Evolutionary conservation across 2,329 filamentous ascomycete species (phyloP).

Genomic region (Lojkania enalia): DNA sequence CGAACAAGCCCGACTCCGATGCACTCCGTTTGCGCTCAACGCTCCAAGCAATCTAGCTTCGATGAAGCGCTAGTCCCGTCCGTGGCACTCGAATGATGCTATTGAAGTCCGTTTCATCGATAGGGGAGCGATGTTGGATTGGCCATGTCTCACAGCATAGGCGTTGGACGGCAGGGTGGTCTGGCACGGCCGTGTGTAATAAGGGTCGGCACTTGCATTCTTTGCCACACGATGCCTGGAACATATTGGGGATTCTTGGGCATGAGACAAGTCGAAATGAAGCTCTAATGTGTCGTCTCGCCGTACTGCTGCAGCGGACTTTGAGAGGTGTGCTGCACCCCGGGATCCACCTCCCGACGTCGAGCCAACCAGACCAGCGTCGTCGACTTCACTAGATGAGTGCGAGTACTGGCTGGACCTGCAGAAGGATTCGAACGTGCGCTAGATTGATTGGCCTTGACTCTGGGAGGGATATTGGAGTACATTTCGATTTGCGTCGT

Average conservation of each 20-base stretch:
- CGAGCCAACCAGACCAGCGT: neutral
- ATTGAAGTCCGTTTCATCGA: slow-evolving; percentile 18
- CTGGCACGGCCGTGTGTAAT: slow-evolving; percentile 11
- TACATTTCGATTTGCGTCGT: neutral
- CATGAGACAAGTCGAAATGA: neutral
- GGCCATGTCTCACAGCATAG: slow-evolving; percentile 32
- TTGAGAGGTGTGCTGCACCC: neutral
- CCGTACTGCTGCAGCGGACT: slow-evolving; percentile 12
- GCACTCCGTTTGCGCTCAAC: slow-evolving; percentile 1
- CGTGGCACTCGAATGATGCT: slow-evolving; percentile 4
- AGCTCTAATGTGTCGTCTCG: slow-evolving; percentile 5
- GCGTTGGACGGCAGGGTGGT: slow-evolving; percentile 15
- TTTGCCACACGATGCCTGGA: slow-evolving; percentile 16
- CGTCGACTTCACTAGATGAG: neutral
- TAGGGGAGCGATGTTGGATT: slow-evolving; percentile 19
- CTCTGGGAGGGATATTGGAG: no score
- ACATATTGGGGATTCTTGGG: slow-evolving; percentile 2
- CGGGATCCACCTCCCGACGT: slow-evolving; percentile 4
- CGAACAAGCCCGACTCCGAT: slow-evolving; percentile 4
- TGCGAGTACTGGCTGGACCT: neutral
- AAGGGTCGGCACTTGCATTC: slow-evolving; percentile 18
- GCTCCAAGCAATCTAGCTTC: neutral
- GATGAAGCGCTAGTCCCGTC: slow-evolving; percentile 2
- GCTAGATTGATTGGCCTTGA: slow-evolving; percentile 23
- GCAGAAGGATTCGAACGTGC: slow-evolving; percentile 15